Conservation (phyloP, 2,329 filamentous ascomycete species). For the Leptographium lundbergii region DNA sequence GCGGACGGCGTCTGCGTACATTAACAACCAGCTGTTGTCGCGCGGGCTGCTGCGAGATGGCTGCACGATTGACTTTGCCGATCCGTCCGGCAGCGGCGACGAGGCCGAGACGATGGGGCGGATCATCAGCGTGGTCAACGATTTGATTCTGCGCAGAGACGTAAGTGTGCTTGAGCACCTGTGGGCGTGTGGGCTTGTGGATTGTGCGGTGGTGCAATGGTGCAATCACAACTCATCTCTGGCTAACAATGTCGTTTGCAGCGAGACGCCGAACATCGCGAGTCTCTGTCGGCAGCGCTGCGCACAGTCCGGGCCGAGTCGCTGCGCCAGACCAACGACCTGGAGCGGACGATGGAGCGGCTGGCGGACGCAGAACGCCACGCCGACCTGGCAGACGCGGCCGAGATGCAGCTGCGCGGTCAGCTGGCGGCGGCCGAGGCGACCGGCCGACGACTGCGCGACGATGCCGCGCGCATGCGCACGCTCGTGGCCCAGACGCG, state of each 20-base stretch:
- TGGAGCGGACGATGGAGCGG: conserved; percentile 45
- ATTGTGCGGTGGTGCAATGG: not conserved
- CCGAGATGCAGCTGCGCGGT: conserved; percentile 55
- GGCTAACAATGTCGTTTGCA: conserved; percentile 24
- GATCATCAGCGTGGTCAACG: conserved; percentile 88
- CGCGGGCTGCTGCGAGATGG: conserved; percentile 54
- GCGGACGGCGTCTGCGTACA: conserved; percentile 55
- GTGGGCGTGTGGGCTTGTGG: not conserved
- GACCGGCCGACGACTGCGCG: conserved; percentile 63
- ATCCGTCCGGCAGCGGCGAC: conserved; percentile 51
- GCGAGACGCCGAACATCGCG: conserved; percentile 82
- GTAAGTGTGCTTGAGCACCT: conserved; percentile 51
- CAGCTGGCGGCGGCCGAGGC: conserved; percentile 65
- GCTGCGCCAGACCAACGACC: conserved; percentile 57
- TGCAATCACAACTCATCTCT: no score
- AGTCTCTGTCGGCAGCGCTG: conserved; percentile 67
- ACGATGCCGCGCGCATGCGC: conserved; percentile 71
- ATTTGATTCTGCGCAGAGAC: conserved; percentile 80
- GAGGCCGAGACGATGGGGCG: conserved; percentile 49
- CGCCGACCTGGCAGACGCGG: conserved; percentile 48
- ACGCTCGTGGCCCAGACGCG: conserved; percentile 70
- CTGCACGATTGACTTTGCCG: conserved; percentile 70
- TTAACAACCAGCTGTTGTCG: conserved; percentile 59
- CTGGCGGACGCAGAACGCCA: conserved; percentile 41
- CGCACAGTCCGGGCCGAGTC: conserved; percentile 64